These are phyloP conservation scores for Tagetes erecta DNA, from an alignment of 129 eudicot species.

Conservation along the genomic window DNA sequence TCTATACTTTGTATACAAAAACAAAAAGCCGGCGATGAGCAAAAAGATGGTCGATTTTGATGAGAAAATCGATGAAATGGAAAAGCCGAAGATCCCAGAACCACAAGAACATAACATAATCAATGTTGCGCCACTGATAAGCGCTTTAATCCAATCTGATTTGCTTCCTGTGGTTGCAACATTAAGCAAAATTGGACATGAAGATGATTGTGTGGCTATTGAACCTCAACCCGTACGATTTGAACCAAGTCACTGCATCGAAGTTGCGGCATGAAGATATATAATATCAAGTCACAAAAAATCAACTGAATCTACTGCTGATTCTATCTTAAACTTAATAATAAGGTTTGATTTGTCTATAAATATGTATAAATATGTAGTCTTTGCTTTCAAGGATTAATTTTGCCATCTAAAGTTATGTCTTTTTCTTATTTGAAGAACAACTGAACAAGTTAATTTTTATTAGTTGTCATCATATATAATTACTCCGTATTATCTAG, in stretches of 20 bases:
- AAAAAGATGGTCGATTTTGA: not conserved
- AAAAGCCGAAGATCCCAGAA: slow-evolving; percentile 21
- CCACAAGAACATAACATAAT: slow-evolving; percentile 14
- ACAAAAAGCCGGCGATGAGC: slow-evolving; percentile 10
- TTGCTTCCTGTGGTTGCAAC: slow-evolving; percentile 16
- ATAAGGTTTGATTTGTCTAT: not conserved
- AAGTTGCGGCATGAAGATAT: slow-evolving; percentile 24
- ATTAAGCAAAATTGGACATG: not conserved
- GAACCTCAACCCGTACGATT: not conserved
- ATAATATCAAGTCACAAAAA: not conserved
- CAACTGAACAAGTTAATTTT: no score
- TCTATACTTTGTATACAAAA: slow-evolving; percentile 32
- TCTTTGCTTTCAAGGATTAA: no score
- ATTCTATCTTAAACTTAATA: not conserved
- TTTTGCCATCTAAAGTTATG: no score
- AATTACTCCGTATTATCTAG: no score
- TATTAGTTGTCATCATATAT: no score
- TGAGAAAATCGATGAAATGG: slow-evolving; percentile 8
- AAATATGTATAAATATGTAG: not conserved
- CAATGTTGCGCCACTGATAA: slow-evolving; percentile 4
- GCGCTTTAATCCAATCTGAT: slow-evolving; percentile 14
- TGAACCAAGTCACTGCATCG: slow-evolving; percentile 20
- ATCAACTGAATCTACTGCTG: not conserved
- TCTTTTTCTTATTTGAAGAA: no score
- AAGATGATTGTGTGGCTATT: slow-evolving; percentile 16